These are phyloP conservation scores for thale cress (Arabidopsis thaliana) DNA, from an alignment of 345 rosid species.

Conservation along the genomic window TAIR10.1 NC_003074.8:19776001-19776500, in stretches of 20 bases:
- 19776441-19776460: too few relatives aligned
- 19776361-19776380: too few relatives aligned
- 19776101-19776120: conserved; percentile 61
- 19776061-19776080: not conserved
- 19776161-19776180: conserved; percentile 45
- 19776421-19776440: too few relatives aligned
- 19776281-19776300: too few relatives aligned
- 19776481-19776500: too few relatives aligned
- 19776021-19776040: conserved; percentile 11
- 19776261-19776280: not conserved
- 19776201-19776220: conserved; percentile 61
- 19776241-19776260: conserved; percentile 71
- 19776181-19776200: conserved; percentile 96
- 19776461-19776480: too few relatives aligned
- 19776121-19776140: conserved; percentile 43
- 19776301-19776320: too few relatives aligned
- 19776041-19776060: conserved; percentile 19
- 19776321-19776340: not conserved
- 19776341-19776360: not conserved
- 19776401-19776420: too few relatives aligned
- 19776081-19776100: conserved; percentile 33
- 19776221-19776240: conserved; percentile 38
- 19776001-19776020: conserved; percentile 30
- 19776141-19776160: conserved; percentile 42
- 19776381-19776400: too few relatives aligned